Evolutionary conservation across 768 basidiomycete species (phyloP), one percentile per base, ranked within the genome.

Genomic region (Mycena maculata): DNA sequence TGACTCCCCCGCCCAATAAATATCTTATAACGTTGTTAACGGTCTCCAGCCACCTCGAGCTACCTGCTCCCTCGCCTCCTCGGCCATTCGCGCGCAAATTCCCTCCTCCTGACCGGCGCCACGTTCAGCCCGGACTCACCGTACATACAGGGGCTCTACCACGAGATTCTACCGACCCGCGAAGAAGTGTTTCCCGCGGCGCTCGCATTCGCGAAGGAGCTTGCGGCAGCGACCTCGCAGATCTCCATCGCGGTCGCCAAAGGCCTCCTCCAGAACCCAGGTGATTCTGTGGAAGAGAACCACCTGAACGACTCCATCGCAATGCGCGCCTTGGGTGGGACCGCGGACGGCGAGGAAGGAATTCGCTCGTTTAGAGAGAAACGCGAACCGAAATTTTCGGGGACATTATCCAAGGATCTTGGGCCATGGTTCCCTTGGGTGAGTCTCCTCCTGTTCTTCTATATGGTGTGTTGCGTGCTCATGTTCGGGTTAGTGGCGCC

Each of bases 51-150:
- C 25, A 77, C 75, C 12, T 83, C 83, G 12, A 77, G 75, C 41
- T 88, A 83, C 72, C 81, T 88, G 54, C 82, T 88, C n/a, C 87
- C 88, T 27, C 82, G 83, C 22, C 82, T 88, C 38, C 70, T 88
- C 22, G 86, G 87, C 7, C 81, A 83, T 63, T 85, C 87, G 18
- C 79, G 83, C 8, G 85, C 88, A 12, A 80, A 76, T 52, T 81
- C 85, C 23, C 80, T 88, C n/a, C 79, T 88, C 28, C 77, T 88
- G 30, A 82, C 83, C 0, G 88, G 85, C 23, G 75, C 76, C 4
- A 83, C 82, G 4, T 76, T 86, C 42, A 69, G 79, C 2, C 82
- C 87, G 0, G 77, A 80, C 23, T 87, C 86, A 0, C 85, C 81
- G 6, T 70, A 79, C 41, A 77, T 87, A 38, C 73, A 74, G 12